Base-by-base conservation (phyloP, 441 rosid genomes). In the Populus tomentosa region DNA sequence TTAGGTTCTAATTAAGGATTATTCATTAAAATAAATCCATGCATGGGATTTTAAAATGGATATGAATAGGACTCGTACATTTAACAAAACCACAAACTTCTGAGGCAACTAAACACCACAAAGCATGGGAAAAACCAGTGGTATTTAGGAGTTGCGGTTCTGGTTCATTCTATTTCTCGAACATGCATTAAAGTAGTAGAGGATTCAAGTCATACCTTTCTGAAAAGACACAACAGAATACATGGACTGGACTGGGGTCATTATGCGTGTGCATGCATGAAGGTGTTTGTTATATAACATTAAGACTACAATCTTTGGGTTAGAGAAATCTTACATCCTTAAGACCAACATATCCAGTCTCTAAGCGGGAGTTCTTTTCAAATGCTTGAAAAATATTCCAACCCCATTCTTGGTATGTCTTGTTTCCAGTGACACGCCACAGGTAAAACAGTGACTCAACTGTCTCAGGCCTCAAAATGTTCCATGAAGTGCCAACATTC, bases 311-410 rank as follows among this genome's bases (percentile, higher is more conserved):
- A 38, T 67, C 35, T 28, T 69, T 16, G 40, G 61, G 74, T 63
- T 71, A 28, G 20, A 65, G 53, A 67, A 75, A 71, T 67, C 94
- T 88, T 90, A 96, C 99, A 87, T 96, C 99, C 61, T 90, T 92
- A 70, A 94, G 85, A 67, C 99, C 98, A 2, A 94, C 99, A 77
- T 94, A 94, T 84, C 99, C 98, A 6, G 90, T 71, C 70, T 92
- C 97, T 72, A 89, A 71, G 7, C 96, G 98, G 0, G 98, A 96
- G 82, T 92, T 90, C 83, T 88, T 91, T 79, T 94, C 98, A 74
- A 96, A 94, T 3, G 98, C 98, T 87, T 94, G 91, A 78, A 96
- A 96, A 74, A 96, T 96, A 85, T 92, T 88, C 99, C 99, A 96
- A 71, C 95, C 99, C 99, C 99, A 96, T 24, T 94, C 98, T 84